These are phyloP conservation scores for Calonectria pseudoturangicola DNA, from an alignment of 2,329 filamentous ascomycete genomes.

Conservation along the genomic window DNA sequence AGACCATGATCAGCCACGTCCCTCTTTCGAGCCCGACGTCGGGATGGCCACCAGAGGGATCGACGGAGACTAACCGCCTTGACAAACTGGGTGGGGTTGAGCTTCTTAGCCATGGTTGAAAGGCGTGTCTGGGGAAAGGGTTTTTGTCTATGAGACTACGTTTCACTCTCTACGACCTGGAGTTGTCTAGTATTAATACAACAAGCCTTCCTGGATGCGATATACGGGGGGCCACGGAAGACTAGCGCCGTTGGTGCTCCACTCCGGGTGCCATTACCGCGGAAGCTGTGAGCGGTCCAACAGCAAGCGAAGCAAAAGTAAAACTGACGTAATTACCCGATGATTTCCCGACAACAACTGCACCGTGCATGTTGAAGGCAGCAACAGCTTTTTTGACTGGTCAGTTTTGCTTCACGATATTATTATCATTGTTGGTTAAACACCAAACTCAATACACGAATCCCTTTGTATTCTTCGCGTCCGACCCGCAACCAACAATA, in stretches of 20 bases:
- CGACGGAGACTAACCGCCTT: slow-evolving; percentile 56
- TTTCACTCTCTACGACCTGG: not conserved
- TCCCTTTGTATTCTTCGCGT: not conserved
- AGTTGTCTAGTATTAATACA: slow-evolving; percentile 7
- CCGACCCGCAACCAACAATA: not conserved
- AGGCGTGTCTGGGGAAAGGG: not conserved
- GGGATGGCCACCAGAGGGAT: not conserved
- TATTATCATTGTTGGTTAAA: not conserved
- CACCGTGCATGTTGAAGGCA: slow-evolving; percentile 30
- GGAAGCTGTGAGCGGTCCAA: slow-evolving; percentile 24
- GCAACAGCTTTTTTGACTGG: slow-evolving; percentile 17
- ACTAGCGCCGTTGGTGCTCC: slow-evolving; percentile 32
- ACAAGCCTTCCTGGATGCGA: slow-evolving; percentile 10
- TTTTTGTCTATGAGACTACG: slow-evolving; percentile 1
- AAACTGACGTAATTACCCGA: slow-evolving; percentile 45
- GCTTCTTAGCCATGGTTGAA: slow-evolving; percentile 57
- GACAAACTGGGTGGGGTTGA: slow-evolving; percentile 60
- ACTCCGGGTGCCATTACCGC: slow-evolving; percentile 29
- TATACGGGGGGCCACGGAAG: slow-evolving; percentile 39
- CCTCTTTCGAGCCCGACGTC: not conserved
- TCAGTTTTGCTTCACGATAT: slow-evolving; percentile 18
- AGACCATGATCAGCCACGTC: slow-evolving; percentile 3
- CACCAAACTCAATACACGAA: not conserved
- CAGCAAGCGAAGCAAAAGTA: not conserved
- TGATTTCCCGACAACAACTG: slow-evolving; percentile 19